Conservation (phyloP, 2,329 filamentous ascomycete species). For the Penicillium sclerotigenum region DNA sequence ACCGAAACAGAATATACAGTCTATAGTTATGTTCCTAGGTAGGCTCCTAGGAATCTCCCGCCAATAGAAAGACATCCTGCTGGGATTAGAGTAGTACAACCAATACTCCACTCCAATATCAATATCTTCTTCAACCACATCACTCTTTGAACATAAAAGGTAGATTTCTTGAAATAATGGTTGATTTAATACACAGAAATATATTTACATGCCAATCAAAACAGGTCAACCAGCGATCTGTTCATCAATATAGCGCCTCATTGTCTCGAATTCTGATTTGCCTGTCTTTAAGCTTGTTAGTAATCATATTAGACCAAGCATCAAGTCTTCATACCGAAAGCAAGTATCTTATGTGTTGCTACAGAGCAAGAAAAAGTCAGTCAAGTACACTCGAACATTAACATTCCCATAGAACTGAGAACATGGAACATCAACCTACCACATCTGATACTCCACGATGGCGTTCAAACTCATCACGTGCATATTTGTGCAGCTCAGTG, state of each 20-base stretch:
- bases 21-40: background rate
- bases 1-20: background rate
- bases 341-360: constrained; percentile 47
- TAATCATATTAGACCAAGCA: background rate
- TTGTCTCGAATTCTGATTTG: constrained; percentile 47
- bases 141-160: background rate
- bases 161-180: background rate
- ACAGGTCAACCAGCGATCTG: constrained; percentile 30
- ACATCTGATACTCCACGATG: constrained; percentile 44
- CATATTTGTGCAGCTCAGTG: constrained; percentile 42
- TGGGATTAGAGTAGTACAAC: background rate
- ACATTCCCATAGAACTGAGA: background rate
- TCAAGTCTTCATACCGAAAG: constrained; percentile 34
- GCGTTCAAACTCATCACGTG: constrained; percentile 45
- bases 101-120: background rate
- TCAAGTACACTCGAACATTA: background rate
- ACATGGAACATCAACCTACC: constrained; percentile 25
- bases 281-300: constrained; percentile 36
- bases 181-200: background rate
- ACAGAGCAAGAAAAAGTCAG: background rate
- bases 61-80: background rate
- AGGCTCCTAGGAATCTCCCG: background rate
- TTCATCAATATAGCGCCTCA: constrained; percentile 48
- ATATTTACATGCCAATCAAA: background rate
- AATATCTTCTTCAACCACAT: background rate